Conservation (phyloP, 176 grass and related monocot species). For the Triticum turgidum region DNA sequence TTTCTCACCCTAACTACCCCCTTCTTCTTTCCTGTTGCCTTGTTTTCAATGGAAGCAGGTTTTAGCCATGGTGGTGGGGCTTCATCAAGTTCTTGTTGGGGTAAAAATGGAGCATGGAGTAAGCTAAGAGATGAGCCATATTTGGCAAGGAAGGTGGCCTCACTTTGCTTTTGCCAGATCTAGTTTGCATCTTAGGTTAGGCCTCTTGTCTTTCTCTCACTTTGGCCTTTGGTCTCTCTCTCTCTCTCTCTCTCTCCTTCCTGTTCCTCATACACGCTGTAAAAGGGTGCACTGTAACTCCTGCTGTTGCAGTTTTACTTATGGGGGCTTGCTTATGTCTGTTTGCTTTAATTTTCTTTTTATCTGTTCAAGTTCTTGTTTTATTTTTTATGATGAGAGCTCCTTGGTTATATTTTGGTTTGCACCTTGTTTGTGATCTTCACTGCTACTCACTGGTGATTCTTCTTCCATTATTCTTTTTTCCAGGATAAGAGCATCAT, state of each 20-base stretch:
- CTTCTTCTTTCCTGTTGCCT: conserved; percentile 8
- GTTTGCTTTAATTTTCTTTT: background rate
- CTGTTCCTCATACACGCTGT: background rate
- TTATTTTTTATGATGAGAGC: background rate
- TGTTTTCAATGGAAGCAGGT: conserved; percentile 19
- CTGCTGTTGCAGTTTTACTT: conserved; percentile 20
- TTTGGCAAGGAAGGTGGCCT: conserved; percentile 41
- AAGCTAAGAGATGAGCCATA: conserved; percentile 35
- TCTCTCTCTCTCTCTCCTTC: background rate
- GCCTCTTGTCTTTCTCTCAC: background rate
- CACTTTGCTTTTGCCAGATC: conserved; percentile 35
- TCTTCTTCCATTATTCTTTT: background rate
- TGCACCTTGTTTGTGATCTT: conserved; percentile 29
- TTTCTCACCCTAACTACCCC: background rate
- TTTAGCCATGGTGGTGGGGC: conserved; percentile 37
- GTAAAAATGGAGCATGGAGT: conserved; percentile 43
- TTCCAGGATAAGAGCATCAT: conserved; percentile 16
- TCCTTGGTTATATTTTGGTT: background rate
- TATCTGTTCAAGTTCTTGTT: conserved; percentile 2
- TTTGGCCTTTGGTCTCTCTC: background rate
- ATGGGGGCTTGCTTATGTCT: background rate
- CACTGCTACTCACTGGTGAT: background rate
- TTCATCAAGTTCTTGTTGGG: conserved; percentile 47
- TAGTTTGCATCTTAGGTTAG: conserved; percentile 36
- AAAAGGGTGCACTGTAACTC: conserved; percentile 22